phyloP scores from a whole-genome alignment of 768 basidiomycete genomes.

The Lactarius akahatsu region DNA sequence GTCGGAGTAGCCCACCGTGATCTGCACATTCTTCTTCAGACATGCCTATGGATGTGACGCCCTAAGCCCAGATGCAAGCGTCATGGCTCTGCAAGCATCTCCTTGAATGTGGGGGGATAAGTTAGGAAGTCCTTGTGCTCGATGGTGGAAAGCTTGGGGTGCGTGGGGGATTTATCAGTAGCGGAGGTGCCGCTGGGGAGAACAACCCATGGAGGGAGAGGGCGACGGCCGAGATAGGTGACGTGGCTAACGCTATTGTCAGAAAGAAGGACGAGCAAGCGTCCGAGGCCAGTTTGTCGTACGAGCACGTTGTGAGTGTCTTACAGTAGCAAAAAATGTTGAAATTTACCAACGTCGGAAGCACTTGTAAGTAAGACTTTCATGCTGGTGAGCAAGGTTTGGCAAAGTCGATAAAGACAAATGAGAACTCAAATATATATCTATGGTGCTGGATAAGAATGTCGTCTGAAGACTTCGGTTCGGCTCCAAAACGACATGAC shows the following conservation, averaged over 20 bases:
- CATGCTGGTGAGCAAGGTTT: slow-evolving; percentile 1
- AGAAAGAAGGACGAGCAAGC: slow-evolving; percentile 29
- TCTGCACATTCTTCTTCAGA: slow-evolving; percentile 27
- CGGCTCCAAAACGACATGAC: too few species aligned
- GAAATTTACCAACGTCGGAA: slow-evolving; percentile 25
- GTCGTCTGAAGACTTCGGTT: too few species aligned
- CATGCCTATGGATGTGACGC: slow-evolving; percentile 20
- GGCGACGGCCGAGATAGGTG: slow-evolving; percentile 32
- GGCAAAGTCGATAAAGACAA: not conserved
- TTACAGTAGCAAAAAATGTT: too few species aligned
- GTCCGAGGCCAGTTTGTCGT: slow-evolving; percentile 30
- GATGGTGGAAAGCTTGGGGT: slow-evolving; percentile 30
- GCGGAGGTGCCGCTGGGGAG: slow-evolving; percentile 18
- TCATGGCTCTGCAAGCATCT: slow-evolving; percentile 30
- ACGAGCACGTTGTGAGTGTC: not conserved
- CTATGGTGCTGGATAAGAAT: not conserved
- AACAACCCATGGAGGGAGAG: slow-evolving; percentile 28
- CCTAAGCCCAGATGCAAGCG: slow-evolving; percentile 34
- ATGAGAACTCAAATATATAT: not conserved
- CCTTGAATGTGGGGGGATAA: slow-evolving; percentile 27
- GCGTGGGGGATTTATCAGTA: slow-evolving; percentile 9
- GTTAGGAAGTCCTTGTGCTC: slow-evolving; percentile 28
- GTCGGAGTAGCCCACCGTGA: slow-evolving; percentile 33
- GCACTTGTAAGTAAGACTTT: slow-evolving; percentile 27
- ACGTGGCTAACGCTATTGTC: slow-evolving; percentile 28